Base-by-base conservation (phyloP, 2,329 filamentous ascomycete species). In the Aureobasidium leucospermi region DNA sequence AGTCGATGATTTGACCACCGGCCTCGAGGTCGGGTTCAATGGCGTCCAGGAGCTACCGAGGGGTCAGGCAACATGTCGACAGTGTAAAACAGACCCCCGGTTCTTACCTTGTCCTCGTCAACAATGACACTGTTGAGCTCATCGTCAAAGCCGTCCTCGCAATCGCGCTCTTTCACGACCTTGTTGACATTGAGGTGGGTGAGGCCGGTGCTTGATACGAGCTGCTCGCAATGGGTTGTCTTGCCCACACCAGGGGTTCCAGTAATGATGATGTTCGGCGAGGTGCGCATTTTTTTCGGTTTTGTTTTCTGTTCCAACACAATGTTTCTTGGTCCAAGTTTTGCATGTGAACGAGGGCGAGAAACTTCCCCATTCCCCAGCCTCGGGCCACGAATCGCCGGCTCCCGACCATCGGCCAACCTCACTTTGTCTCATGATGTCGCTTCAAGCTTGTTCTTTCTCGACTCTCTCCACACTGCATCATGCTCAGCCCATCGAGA, bases 231-330 rank as follows among this genome's bases (percentile, higher is more conserved):
- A 73, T 96, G 92, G 7, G 89, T 95, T 16, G 92, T 96, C 78
- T 99, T 99, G 69, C 94, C 94, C 31, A 95, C 90, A 59, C 94
- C 94, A 0, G 94, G 94, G 19, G 94, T 99, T 64, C 94, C 94
- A 42, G 94, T 97, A 65, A 99, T 81, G 66, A 99, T 88, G 68
- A 99, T 90, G 74, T 97, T 99, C 32, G 94, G 94, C 63, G 71
- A 70, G 60, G 71, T 72, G 60, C 77, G 74, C 62, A 72, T 68
- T 71, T 75, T 75, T 19, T 45, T 63, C 31, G 47, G 43, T 34
- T 15, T 46, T 45, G 10, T 11, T 11, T 15, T 58, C 2, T 36
- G 34, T 15, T 42, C 7, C 2, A n/a, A 15, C 3, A 31, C 6
- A 42, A 8, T 42, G 29, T 49, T 32, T 19, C 19, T 49, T 49